Evolutionary conservation across 306 rosid species (phyloP).

Genomic region (Cajanus cajan): DNA sequence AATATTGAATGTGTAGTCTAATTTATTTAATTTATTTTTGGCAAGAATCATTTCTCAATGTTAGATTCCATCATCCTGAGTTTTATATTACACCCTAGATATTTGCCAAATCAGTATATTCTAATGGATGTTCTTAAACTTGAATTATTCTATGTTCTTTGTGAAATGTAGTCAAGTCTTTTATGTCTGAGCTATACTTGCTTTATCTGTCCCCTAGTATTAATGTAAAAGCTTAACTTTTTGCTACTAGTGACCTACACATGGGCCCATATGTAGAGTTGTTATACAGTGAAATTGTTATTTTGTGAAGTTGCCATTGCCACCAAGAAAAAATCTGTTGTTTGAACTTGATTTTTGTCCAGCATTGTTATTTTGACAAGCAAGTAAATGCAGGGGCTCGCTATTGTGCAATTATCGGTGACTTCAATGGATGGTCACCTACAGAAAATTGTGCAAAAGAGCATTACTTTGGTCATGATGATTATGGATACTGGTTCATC

Average conservation of each 20-base stretch:
- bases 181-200: slow-evolving; percentile 5
- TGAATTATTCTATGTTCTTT: slow-evolving; percentile 14
- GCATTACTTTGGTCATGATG: slow-evolving; percentile 89
- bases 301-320: slow-evolving; percentile 16
- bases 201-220: neutral
- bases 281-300: neutral
- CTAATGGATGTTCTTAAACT: neutral
- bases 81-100: neutral
- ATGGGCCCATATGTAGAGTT: slow-evolving; percentile 18
- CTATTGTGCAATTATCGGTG: slow-evolving; percentile 83
- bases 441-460: slow-evolving; percentile 90
- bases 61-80: neutral
- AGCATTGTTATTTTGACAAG: slow-evolving; percentile 21
- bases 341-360: slow-evolving; percentile 22
- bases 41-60: neutral
- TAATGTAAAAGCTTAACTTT: slow-evolving; percentile 7
- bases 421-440: slow-evolving; percentile 90
- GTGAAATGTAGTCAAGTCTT: slow-evolving; percentile 3
- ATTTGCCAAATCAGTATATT: neutral
- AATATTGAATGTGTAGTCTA: slow-evolving; percentile 5
- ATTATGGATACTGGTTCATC: slow-evolving; percentile 95
- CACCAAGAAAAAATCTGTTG: neutral
- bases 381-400: slow-evolving; percentile 72
- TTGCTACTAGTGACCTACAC: slow-evolving; percentile 1
- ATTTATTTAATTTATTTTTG: slow-evolving; percentile 6